Percentiles rank a stretch among this genome's conserved stretches.
phyloP scores from a whole-genome alignment of 148 eudicot genomes.

The Linanthus parryae region DNA sequence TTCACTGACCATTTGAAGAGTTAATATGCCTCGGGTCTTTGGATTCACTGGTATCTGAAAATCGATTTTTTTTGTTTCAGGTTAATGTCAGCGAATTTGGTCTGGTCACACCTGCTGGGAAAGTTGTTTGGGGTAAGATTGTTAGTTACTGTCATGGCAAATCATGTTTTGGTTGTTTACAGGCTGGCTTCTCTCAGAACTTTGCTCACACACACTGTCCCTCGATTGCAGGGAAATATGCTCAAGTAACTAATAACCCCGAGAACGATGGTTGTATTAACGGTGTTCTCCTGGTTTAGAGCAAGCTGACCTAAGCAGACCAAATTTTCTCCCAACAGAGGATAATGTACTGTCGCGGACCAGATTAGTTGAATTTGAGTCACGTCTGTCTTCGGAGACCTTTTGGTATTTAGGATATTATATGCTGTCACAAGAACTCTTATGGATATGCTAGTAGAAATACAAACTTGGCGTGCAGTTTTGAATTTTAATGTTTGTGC shows the following conservation, averaged over 20 bases:
- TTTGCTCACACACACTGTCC: neutral
- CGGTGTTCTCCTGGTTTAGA: slow-evolving; percentile 72
- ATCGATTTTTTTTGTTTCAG: slow-evolving; percentile 18
- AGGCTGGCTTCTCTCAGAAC: too few species aligned
- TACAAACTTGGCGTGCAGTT: too few species aligned
- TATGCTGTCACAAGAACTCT: too few species aligned
- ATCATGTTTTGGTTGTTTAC: neutral
- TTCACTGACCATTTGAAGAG: neutral
- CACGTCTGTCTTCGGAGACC: too few species aligned
- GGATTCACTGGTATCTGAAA: neutral
- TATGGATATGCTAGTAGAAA: too few species aligned
- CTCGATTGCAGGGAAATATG: slow-evolving; percentile 73
- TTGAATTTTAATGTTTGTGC: too few species aligned
- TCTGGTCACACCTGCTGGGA: slow-evolving; percentile 95
- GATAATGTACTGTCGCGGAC: too few species aligned
- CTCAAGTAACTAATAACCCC: slow-evolving; percentile 94
- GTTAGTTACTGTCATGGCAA: too few species aligned
- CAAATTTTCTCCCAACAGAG: too few species aligned
- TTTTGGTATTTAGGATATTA: too few species aligned
- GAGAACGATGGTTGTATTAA: slow-evolving; percentile 98
- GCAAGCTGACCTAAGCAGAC: too few species aligned
- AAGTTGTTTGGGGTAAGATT: slow-evolving; percentile 95
- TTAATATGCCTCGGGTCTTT: neutral
- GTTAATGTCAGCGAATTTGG: slow-evolving; percentile 96
- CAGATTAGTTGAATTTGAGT: too few species aligned